A percentile compares a stretch with the other conserved stretches of the same genome.
phyloP scores from a whole-genome alignment of 306 rosid genomes.

The Ochetophila trinervis region DNA sequence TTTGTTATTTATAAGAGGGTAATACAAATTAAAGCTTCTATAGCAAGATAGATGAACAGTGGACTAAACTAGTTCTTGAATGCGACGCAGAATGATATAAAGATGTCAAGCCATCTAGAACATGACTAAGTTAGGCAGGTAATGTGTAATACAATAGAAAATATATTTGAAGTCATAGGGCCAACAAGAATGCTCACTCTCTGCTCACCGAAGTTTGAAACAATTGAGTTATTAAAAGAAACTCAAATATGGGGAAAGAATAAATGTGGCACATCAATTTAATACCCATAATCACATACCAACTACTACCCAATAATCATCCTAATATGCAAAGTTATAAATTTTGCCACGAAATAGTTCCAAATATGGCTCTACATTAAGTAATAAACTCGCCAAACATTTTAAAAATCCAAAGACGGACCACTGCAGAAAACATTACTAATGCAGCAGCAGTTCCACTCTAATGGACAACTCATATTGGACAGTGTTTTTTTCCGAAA shows the following conservation, averaged over 20 bases:
- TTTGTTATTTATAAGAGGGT: too few species aligned
- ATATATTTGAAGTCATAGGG: background rate
- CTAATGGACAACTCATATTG: background rate
- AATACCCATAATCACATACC: background rate
- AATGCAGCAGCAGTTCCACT: background rate
- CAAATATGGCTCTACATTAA: background rate
- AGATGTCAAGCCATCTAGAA: background rate
- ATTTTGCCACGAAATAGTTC: background rate
- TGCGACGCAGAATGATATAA: background rate
- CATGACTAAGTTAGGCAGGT: background rate
- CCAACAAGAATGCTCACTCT: background rate
- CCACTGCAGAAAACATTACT: background rate
- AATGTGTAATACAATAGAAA: background rate
- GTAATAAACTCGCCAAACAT: background rate
- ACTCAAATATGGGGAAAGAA: background rate
- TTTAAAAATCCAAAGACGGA: slow-evolving; percentile 5
- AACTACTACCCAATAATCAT: background rate
- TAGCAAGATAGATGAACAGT: background rate
- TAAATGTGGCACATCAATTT: background rate
- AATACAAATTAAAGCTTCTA: too few species aligned
- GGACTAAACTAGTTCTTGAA: background rate
- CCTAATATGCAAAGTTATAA: background rate
- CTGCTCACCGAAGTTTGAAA: background rate
- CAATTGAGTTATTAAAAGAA: background rate
- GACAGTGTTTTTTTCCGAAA: background rate